Evolutionary conservation across 495 filamentous ascomycete genomes (phyloP).

Genomic region (Parathielavia hyrcaniae): DNA sequence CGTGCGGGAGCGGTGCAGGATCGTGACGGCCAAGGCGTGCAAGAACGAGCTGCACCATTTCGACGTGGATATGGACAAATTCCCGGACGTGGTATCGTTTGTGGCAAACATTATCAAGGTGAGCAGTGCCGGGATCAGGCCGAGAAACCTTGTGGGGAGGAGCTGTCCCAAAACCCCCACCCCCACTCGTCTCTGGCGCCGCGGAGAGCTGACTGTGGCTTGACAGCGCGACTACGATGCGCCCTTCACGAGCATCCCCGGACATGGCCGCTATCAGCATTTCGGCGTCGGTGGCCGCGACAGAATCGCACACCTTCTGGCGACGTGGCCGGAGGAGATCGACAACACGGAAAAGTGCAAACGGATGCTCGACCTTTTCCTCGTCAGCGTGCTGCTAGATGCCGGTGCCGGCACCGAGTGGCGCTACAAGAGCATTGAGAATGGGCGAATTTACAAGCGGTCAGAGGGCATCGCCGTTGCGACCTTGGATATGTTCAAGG

Average conservation of each 20-base stretch:
- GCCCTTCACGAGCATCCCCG: slow-evolving; percentile 77
- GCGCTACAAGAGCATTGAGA: slow-evolving; percentile 88
- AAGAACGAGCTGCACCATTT: slow-evolving; percentile 80
- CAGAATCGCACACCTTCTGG: slow-evolving; percentile 65
- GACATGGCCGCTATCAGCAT: slow-evolving; percentile 85
- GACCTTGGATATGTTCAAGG: slow-evolving; percentile 96
- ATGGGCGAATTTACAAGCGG: slow-evolving; percentile 72
- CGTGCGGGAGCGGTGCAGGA: slow-evolving; percentile 68
- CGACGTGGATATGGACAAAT: slow-evolving; percentile 83
- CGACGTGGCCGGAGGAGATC: slow-evolving; percentile 55
- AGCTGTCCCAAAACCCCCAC: neutral
- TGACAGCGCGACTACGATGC: slow-evolving; percentile 78
- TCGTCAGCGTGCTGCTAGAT: slow-evolving; percentile 85
- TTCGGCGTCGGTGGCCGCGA: slow-evolving; percentile 78
- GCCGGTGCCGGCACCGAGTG: slow-evolving; percentile 78
- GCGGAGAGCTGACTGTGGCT: slow-evolving; percentile 1
- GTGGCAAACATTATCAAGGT: slow-evolving; percentile 97
- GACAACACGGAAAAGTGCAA: slow-evolving; percentile 69
- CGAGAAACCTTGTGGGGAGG: neutral
- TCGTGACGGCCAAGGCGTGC: slow-evolving; percentile 72
- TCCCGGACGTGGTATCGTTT: slow-evolving; percentile 81
- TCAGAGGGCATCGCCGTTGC: slow-evolving; percentile 93
- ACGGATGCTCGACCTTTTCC: slow-evolving; percentile 74
- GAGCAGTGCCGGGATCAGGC: slow-evolving; percentile 4
- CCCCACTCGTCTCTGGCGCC: neutral